Conservation (phyloP, 495 filamentous ascomycete genomes). For the Podospora bellae-mahoneyi region DNA sequence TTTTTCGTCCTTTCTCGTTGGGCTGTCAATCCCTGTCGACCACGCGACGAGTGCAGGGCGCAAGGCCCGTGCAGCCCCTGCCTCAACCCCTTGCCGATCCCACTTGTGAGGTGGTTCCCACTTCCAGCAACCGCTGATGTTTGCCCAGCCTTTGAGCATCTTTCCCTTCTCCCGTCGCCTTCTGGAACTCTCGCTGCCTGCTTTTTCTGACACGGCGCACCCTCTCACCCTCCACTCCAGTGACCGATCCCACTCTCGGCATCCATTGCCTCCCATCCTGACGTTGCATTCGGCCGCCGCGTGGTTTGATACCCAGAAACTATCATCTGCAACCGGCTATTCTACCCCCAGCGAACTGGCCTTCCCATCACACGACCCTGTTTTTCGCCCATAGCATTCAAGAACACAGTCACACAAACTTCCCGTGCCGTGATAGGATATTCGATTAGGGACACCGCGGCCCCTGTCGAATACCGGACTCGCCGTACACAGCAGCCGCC, state of each 20-base stretch:
- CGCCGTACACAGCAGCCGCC: conserved; percentile 23
- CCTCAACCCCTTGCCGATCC: conserved; percentile 24
- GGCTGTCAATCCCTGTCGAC: conserved; percentile 28
- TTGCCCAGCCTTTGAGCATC: background rate
- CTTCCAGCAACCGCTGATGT: conserved; percentile 9
- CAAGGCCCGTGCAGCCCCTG: conserved; percentile 15
- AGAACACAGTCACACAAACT: background rate
- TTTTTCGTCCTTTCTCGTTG: background rate
- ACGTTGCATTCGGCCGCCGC: conserved; percentile 29
- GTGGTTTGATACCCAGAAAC: conserved; percentile 25
- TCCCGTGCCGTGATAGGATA: conserved; percentile 1
- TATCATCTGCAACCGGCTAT: conserved; percentile 8
- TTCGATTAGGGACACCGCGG: background rate
- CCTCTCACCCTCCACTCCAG: conserved; percentile 2
- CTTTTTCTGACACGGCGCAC: conserved; percentile 8
- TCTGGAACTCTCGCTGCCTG: conserved; percentile 3
- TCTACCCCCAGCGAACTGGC: conserved; percentile 4
- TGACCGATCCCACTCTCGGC: background rate
- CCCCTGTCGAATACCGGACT: conserved; percentile 23
- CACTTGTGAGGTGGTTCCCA: conserved; percentile 20
- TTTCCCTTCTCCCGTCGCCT: background rate
- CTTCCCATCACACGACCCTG: conserved; percentile 4
- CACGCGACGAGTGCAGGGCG: conserved; percentile 26
- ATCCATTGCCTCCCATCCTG: background rate
- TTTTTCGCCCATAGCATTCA: background rate